phyloP scores from a whole-genome alignment of 176 grass and related monocot genomes.

The Aegilops umbellulata region DNA sequence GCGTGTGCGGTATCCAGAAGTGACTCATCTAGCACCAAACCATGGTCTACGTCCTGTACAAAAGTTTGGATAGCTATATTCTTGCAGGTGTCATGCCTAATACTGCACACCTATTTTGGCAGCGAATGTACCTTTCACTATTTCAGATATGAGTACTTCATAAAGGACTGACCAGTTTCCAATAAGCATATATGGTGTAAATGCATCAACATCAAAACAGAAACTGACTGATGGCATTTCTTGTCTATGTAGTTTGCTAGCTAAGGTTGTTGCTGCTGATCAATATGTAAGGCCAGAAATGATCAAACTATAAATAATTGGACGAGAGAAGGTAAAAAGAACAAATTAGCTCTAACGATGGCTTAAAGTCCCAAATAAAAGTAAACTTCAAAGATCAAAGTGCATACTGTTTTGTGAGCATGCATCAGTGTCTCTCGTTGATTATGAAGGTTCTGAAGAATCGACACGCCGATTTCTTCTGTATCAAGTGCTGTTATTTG shows the following conservation, averaged over 20 bases:
- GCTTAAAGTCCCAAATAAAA: not conserved
- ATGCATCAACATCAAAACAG: not conserved
- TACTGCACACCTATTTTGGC: not conserved
- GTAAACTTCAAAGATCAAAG: constrained; percentile 7
- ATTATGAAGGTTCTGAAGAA: constrained; percentile 86
- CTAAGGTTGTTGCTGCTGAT: not conserved
- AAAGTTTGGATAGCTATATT: not conserved
- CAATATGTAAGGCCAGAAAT: not conserved
- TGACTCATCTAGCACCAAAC: not conserved
- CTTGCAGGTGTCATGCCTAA: not conserved
- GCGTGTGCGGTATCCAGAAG: not conserved
- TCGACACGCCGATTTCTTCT: constrained; percentile 75
- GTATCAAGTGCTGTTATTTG: constrained; percentile 70
- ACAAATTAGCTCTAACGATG: not conserved
- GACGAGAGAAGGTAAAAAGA: constrained; percentile 4
- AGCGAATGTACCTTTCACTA: not conserved
- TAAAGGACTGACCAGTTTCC: not conserved
- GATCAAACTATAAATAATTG: not conserved
- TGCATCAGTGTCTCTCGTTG: constrained; percentile 85
- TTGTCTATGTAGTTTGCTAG: not conserved
- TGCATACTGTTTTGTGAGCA: constrained; percentile 74
- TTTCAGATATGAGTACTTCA: not conserved
- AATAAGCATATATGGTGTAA: not conserved
- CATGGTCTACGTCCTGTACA: not conserved
- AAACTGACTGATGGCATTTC: not conserved